Conservation (phyloP, 495 filamentous ascomycete genomes). For the Tuber magnatum region DNA sequence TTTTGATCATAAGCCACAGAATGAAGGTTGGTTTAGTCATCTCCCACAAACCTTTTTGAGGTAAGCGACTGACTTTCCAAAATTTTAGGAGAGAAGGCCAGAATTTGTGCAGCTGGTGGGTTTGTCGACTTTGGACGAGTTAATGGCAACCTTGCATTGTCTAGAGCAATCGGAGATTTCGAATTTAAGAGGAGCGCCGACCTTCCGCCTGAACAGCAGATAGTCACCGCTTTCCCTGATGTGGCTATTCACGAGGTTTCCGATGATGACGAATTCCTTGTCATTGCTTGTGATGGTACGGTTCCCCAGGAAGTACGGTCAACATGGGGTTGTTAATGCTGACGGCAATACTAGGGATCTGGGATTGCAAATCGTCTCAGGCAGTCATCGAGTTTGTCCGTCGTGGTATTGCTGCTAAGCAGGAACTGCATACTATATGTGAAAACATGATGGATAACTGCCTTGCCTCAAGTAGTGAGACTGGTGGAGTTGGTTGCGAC, state of each 20-base stretch:
- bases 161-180: slow-evolving; percentile 95
- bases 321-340: slow-evolving; percentile 30
- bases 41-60: neutral
- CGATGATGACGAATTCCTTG: slow-evolving; percentile 93
- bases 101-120: slow-evolving; percentile 89
- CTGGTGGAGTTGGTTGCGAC: slow-evolving; percentile 94
- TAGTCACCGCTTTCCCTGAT: slow-evolving; percentile 93
- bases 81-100: slow-evolving; percentile 76
- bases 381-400: slow-evolving; percentile 94
- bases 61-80: slow-evolving; percentile 19
- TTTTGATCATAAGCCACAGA: slow-evolving; percentile 97
- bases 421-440: slow-evolving; percentile 84
- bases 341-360: slow-evolving; percentile 64
- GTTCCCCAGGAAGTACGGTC: slow-evolving; percentile 9
- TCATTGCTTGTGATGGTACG: slow-evolving; percentile 94
- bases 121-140: slow-evolving; percentile 98
- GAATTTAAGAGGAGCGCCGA: slow-evolving; percentile 99
- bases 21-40: slow-evolving; percentile 62
- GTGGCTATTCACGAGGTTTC: slow-evolving; percentile 80
- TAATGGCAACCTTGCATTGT: slow-evolving; percentile 96
- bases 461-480: slow-evolving; percentile 91
- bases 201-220: slow-evolving; percentile 90
- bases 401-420: slow-evolving; percentile 89
- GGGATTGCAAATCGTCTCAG: slow-evolving; percentile 98
- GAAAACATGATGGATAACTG: slow-evolving; percentile 99